Evolutionary conservation across 768 basidiomycete species (phyloP), one percentile per base, ranked within the genome.

Genomic region (Sporobolomyces phaffii): DNA sequence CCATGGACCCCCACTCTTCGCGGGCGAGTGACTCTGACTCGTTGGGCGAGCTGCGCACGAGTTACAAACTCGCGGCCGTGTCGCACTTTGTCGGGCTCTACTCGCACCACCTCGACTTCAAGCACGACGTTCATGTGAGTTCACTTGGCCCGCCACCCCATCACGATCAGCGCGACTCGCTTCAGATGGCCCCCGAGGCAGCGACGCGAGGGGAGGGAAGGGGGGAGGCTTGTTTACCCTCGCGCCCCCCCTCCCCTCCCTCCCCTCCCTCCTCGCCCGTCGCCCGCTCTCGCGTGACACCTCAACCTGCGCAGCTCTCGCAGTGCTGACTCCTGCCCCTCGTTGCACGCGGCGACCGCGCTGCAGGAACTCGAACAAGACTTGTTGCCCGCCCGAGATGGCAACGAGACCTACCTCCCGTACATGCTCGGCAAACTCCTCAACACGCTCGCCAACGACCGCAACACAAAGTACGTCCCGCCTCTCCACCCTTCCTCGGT

Each of bases 361-460:
- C 7, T 26, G 10, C 62, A 71, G 70, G 65, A 60, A 40, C 60
- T 72, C 20, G 70, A 72, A 49, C 44, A 48, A 2, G 70, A 72
- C 34, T 52, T 72, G 13, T 44, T 54, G 20, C 45, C 41, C 28
- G 26, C 22, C 1, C 44, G 52, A 36, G 36, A 48, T 6, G 40
- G 33, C 44, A 22, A 38, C 31, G 66, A 62, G 49, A 29, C 31
- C 11, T 64, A 57, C 52, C 33, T 72, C 18, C 67, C 70, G 15
- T 45, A 44, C 24, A 43, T 72, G 29, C 56, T 68, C 45, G 70
- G 66, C 57, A 62, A 62, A 40, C 49, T 72, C 38, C 61, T 68
- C 38, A 65, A 68, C 60, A 72, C 70, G 4, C 60, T 72, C 34
- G 59, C 70, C 28, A 68, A 65, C 63, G 70, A 72, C 56, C 66